phyloP scores from a whole-genome alignment of 192 early-diverging fungal genomes.

The Backusella morwellensis region DNA sequence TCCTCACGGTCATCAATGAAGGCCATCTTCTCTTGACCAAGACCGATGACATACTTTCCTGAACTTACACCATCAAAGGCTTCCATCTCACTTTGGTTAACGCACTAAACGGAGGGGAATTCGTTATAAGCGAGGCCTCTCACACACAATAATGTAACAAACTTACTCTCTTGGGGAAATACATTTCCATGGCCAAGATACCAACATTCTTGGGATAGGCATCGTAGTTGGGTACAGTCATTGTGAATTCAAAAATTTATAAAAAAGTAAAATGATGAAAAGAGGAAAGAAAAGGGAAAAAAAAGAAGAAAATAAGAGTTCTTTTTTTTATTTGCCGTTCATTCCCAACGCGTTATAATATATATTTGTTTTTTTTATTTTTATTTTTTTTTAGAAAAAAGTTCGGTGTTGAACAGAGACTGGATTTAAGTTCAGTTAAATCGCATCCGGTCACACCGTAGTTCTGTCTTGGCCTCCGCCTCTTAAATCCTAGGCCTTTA shows the following conservation, averaged over 20 bases:
- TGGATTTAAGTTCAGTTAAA: not conserved
- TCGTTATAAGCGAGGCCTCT: not conserved
- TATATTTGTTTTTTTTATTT: not conserved
- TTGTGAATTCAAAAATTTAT: not conserved
- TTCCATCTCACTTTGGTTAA: slow-evolving; percentile 69
- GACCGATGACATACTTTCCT: slow-evolving; percentile 98
- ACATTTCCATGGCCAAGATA: slow-evolving; percentile 47
- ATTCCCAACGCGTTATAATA: not conserved
- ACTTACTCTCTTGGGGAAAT: slow-evolving; percentile 51
- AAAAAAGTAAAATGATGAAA: not conserved
- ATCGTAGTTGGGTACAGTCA: slow-evolving; percentile 20
- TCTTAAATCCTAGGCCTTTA: not conserved
- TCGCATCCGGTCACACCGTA: slow-evolving; percentile 1
- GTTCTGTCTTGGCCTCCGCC: not conserved
- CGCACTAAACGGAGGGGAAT: slow-evolving; percentile 38
- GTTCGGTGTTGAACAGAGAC: not conserved
- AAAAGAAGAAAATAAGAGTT: not conserved
- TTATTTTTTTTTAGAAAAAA: too few relatives aligned
- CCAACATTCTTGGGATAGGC: slow-evolving; percentile 47
- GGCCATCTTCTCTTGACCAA: slow-evolving; percentile 94
- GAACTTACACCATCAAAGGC: slow-evolving; percentile 88
- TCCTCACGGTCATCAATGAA: slow-evolving; percentile 96
- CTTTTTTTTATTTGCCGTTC: not conserved
- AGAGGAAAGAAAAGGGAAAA: slow-evolving; percentile 4
- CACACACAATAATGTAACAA: not conserved